Percentiles rank a stretch among this genome's conserved stretches.
Evolutionary conservation across 495 filamentous ascomycete species (phyloP).

Genomic region (Clohesyomyces aquaticus): DNA sequence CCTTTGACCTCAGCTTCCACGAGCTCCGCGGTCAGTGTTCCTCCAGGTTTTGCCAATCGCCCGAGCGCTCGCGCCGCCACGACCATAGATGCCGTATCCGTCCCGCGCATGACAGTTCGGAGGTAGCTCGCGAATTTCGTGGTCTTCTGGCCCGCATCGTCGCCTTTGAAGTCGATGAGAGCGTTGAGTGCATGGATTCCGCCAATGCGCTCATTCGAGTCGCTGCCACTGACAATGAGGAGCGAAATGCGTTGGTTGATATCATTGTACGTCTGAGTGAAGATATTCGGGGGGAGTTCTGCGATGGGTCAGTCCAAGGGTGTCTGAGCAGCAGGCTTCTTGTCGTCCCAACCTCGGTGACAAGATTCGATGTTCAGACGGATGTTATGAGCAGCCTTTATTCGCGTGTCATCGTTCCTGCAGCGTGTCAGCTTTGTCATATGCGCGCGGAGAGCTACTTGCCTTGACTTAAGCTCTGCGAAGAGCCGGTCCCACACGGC

Average conservation of each 20-base stretch:
- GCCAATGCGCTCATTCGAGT: slow-evolving; percentile 84
- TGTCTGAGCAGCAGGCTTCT: not conserved
- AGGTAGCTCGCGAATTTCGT: slow-evolving; percentile 89
- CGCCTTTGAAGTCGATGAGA: slow-evolving; percentile 93
- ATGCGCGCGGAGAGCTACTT: slow-evolving; percentile 11
- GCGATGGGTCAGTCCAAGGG: slow-evolving; percentile 23
- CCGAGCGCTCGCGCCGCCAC: slow-evolving; percentile 85
- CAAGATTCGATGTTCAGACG: slow-evolving; percentile 40
- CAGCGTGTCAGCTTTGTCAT: slow-evolving; percentile 11
- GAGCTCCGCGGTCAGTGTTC: slow-evolving; percentile 90
- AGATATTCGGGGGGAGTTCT: slow-evolving; percentile 80
- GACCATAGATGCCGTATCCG: slow-evolving; percentile 83
- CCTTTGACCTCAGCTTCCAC: slow-evolving; percentile 96
- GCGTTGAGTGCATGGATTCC: slow-evolving; percentile 89
- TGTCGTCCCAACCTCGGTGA: slow-evolving; percentile 40
- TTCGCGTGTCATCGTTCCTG: slow-evolving; percentile 43
- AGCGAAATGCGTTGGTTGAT: slow-evolving; percentile 75
- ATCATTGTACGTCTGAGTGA: slow-evolving; percentile 75
- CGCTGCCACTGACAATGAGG: slow-evolving; percentile 76
- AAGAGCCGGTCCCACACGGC: slow-evolving; percentile 42
- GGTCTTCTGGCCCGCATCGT: slow-evolving; percentile 91
- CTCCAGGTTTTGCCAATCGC: slow-evolving; percentile 85
- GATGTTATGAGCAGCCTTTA: slow-evolving; percentile 38
- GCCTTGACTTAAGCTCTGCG: slow-evolving; percentile 46
- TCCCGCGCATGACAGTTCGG: slow-evolving; percentile 83